Percentiles rank a stretch among this genome's conserved stretches.
Evolutionary conservation across 2,329 filamentous ascomycete species (phyloP).

Genomic region (Nigrospora sphaerica): DNA sequence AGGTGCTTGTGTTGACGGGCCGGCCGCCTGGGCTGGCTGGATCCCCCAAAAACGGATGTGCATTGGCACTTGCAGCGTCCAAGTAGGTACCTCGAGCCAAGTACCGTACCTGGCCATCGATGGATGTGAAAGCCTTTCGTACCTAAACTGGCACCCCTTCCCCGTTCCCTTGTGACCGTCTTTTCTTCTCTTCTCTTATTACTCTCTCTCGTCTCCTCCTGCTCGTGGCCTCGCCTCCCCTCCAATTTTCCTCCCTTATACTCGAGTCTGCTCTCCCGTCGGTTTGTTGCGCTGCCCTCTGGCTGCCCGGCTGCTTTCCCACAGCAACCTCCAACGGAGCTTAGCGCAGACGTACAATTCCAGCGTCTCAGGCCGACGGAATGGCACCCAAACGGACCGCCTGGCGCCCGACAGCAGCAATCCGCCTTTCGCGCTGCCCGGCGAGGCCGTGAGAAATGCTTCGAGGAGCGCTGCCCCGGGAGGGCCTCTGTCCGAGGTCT

Average conservation of each 20-base stretch:
- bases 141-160: slow-evolving; percentile 22
- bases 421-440: too few relatives aligned
- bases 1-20: background rate
- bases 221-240: background rate
- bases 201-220: slow-evolving; percentile 5
- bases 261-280: background rate
- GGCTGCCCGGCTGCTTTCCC: background rate
- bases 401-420: too few relatives aligned
- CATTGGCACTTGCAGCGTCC: too few relatives aligned
- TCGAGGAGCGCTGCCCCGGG: too few relatives aligned
- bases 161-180: slow-evolving; percentile 19
- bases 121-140: slow-evolving; percentile 10
- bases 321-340: slow-evolving; percentile 3
- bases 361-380: too few relatives aligned
- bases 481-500: too few relatives aligned
- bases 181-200: slow-evolving; percentile 10
- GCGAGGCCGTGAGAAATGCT: too few relatives aligned
- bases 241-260: slow-evolving; percentile 3
- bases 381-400: too few relatives aligned
- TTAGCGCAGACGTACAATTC: slow-evolving; percentile 1
- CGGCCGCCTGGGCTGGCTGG: background rate
- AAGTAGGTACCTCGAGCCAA: slow-evolving; percentile 3
- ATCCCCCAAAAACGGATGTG: background rate
- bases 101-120: slow-evolving; percentile 2
- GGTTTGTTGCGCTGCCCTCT: slow-evolving; percentile 1